Conservation (phyloP, 2,329 filamentous ascomycete species). For the Fusarium odoratissimum region DNA sequence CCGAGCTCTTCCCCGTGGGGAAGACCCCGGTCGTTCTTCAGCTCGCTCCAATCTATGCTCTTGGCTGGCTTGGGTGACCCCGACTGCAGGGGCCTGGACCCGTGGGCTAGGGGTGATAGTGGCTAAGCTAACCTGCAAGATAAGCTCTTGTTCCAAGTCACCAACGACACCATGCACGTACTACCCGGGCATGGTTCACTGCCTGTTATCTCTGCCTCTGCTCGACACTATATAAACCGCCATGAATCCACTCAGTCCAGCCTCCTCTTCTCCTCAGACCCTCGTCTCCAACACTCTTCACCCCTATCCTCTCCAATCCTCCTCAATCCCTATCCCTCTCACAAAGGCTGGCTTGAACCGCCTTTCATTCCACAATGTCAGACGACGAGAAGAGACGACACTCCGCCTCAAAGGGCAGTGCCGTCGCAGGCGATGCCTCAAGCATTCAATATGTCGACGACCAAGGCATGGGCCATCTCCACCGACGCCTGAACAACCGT, state of each 20-base stretch:
- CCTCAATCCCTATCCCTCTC: background rate
- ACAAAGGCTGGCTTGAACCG: background rate
- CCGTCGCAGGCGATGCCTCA: constrained; percentile 10
- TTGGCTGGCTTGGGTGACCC: background rate
- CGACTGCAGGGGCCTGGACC: constrained; percentile 8
- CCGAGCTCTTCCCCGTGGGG: constrained; percentile 30
- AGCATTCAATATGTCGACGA: constrained; percentile 10
- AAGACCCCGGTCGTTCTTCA: constrained; percentile 8
- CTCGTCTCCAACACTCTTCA: background rate
- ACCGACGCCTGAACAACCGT: constrained; percentile 32
- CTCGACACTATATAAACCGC: constrained; percentile 23
- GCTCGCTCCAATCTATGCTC: background rate
- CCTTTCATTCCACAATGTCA: constrained; percentile 14
- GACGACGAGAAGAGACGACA: constrained; percentile 33
- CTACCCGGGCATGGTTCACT: background rate
- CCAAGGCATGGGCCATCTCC: constrained; percentile 31
- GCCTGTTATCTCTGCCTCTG: constrained; percentile 16
- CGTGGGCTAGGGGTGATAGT: background rate
- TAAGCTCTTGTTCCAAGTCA: constrained; percentile 4
- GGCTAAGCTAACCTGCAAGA: background rate
- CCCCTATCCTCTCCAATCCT: background rate
- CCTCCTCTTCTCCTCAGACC: background rate
- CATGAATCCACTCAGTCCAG: constrained; percentile 2
- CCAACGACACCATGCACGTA: constrained; percentile 6
- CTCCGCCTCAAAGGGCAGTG: constrained; percentile 8